phyloP scores from a whole-genome alignment of 495 filamentous ascomycete genomes.

The Aspergillus indologenus region DNA sequence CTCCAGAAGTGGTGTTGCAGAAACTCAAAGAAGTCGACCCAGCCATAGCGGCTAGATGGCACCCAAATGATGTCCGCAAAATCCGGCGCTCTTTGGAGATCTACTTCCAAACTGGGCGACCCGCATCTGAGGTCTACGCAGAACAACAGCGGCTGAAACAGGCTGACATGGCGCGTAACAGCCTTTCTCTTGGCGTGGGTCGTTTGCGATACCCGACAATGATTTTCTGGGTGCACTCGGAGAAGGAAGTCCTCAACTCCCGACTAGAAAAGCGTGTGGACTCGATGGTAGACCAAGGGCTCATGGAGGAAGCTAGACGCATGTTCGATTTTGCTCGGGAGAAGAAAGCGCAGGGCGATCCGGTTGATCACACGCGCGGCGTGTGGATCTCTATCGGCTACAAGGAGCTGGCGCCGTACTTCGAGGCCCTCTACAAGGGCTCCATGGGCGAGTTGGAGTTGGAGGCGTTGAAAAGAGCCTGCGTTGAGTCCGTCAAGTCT shows the following conservation, averaged over 20 bases:
- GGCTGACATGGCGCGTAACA: constrained; percentile 18
- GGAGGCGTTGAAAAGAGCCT: constrained; percentile 37
- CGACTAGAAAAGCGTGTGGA: constrained; percentile 76
- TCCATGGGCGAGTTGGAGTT: constrained; percentile 37
- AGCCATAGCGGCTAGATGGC: constrained; percentile 85
- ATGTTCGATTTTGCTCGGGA: constrained; percentile 55
- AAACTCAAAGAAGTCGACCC: constrained; percentile 80
- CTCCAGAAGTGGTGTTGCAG: constrained; percentile 66
- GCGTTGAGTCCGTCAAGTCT: constrained; percentile 61
- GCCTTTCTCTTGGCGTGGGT: constrained; percentile 19
- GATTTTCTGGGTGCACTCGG: constrained; percentile 84
- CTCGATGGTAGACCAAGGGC: constrained; percentile 73
- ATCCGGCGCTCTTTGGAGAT: constrained; percentile 89
- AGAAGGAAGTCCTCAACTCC: constrained; percentile 58
- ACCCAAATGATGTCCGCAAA: constrained; percentile 87
- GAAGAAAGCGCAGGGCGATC: constrained; percentile 45
- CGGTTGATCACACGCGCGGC: constrained; percentile 68
- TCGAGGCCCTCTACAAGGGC: constrained; percentile 47
- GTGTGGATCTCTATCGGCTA: constrained; percentile 97
- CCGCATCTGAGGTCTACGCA: constrained; percentile 83
- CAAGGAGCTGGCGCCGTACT: constrained; percentile 78
- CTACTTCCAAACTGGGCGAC: constrained; percentile 71
- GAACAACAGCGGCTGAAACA: constrained; percentile 55
- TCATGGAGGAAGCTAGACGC: constrained; percentile 63
- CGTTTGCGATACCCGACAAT: constrained; percentile 56